Evolutionary conservation across 768 basidiomycete species (phyloP), one percentile per base, ranked within the genome.

Genomic region (Suillus brevipes): DNA sequence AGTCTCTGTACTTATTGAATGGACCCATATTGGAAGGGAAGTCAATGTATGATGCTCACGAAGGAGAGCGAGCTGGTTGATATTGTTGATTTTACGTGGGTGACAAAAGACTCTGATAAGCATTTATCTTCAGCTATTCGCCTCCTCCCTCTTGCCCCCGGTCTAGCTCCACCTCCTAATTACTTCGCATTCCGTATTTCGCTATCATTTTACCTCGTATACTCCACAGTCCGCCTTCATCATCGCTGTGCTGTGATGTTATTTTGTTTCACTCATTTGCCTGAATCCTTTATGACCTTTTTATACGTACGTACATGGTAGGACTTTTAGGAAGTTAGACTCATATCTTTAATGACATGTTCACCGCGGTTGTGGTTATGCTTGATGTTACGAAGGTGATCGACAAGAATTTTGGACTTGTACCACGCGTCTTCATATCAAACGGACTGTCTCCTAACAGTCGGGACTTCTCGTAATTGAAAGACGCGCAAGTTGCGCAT

Each of bases 331-430:
- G 61, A 28, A 38, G 61, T 62, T 62, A 57, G 25, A 62, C 37
- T 57, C n/a, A 34, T 62, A 62, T 62, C 16, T 62, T 62, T 62
- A 62, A 62, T 62, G 62, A 62, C 57, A 57, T 60, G 55, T 42
- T 57, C 18, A 49, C 31, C 4, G 2, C n/a, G 23, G 61, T 61
- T 55, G 20, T 47, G 42, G 42, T 43, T 18, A 18, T 42, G 40
- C 40, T 42, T 42, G 40, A 42, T 16, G 40, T 42, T 14, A 18
- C 16, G 40, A 40, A 40, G 40, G 16, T 16, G 16, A 18, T 42
- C 18, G 40, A 42, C 40, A 42, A 42, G 16, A 42, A 42, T 18
- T 16, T 42, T 42, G 6, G 40, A 16, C 6, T 36, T 36, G 34
- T 36, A 6, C 34, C 34, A 34, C 34, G 34, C 34, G 2, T 34